phyloP scores from a whole-genome alignment of 2,329 filamentous ascomycete genomes.

The Didymella glomerata region DNA sequence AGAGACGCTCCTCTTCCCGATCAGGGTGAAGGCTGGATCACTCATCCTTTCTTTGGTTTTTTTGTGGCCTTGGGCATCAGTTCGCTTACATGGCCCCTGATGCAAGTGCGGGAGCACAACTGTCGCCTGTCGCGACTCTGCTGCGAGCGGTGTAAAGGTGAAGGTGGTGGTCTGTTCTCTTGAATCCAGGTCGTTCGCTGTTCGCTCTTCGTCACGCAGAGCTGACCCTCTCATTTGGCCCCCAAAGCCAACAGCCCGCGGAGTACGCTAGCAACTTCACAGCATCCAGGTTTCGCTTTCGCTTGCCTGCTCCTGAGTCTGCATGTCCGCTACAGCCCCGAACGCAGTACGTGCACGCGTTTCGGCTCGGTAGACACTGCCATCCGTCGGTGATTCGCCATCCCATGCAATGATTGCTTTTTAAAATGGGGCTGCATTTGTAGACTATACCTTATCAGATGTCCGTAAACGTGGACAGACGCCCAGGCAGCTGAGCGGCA shows the following conservation, averaged over 20 bases:
- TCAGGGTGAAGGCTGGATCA: constrained; percentile 29
- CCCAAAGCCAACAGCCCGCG: constrained; percentile 36
- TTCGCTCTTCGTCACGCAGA: constrained; percentile 16
- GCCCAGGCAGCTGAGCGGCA: constrained; percentile 31
- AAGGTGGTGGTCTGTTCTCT: constrained; percentile 21
- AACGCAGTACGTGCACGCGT: constrained; percentile 24
- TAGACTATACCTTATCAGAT: constrained; percentile 35
- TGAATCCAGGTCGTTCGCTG: constrained; percentile 22
- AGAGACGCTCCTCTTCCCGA: constrained; percentile 27
- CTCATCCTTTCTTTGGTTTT: constrained; percentile 31
- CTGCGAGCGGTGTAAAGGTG: constrained; percentile 27
- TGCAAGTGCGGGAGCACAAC: constrained; percentile 40
- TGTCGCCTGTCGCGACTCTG: constrained; percentile 21
- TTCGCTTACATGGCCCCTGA: constrained; percentile 28
- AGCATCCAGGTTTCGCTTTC: constrained; percentile 17
- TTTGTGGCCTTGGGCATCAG: constrained; percentile 17
- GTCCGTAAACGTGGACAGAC: constrained; percentile 31
- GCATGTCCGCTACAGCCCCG: constrained; percentile 27
- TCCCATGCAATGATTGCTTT: constrained; percentile 37
- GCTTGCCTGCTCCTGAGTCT: constrained; percentile 25
- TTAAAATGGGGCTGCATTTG: constrained; percentile 34
- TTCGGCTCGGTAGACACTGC: constrained; percentile 26
- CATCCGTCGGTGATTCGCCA: constrained; percentile 38
- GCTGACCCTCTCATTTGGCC: constrained; percentile 24
- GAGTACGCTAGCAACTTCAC: constrained; percentile 24